A percentile compares a stretch with the other conserved stretches of the same genome.
phyloP scores from a whole-genome alignment of 768 basidiomycete genomes.

The Russula brevipes region DNA sequence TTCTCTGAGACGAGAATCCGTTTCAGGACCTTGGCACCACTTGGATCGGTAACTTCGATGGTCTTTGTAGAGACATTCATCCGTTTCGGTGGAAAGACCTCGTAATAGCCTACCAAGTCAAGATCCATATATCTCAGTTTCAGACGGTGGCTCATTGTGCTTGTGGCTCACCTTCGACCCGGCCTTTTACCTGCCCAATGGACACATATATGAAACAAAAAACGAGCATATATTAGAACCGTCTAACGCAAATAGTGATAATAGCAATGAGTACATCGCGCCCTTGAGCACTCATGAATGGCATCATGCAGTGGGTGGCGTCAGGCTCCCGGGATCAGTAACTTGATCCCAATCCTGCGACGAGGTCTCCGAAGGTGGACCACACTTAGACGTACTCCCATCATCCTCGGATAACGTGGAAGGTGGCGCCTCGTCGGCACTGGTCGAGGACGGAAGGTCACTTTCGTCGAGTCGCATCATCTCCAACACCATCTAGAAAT shows the following conservation, averaged over 20 bases:
- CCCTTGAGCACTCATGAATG: constrained; percentile 15
- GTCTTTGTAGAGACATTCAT: constrained; percentile 61
- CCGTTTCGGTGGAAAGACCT: constrained; percentile 66
- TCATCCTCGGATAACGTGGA: constrained; percentile 43
- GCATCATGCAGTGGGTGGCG: constrained; percentile 39
- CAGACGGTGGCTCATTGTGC: constrained; percentile 23
- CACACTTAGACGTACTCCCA: constrained; percentile 52
- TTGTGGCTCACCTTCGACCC: constrained; percentile 67
- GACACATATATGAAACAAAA: constrained; percentile 31
- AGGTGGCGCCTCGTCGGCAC: constrained; percentile 31
- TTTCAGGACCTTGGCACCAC: constrained; percentile 39
- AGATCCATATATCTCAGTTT: constrained; percentile 38
- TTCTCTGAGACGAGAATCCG: constrained; percentile 50
- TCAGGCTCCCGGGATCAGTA: constrained; percentile 65
- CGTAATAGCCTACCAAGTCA: constrained; percentile 60
- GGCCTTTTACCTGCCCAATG: constrained; percentile 51
- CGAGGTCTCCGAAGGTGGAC: constrained; percentile 80
- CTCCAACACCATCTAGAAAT: constrained; percentile 62
- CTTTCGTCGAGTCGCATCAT: constrained; percentile 88
- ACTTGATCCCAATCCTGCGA: constrained; percentile 89
- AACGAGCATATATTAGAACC: constrained; percentile 51
- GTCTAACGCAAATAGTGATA: constrained; percentile 29
- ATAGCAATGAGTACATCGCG: constrained; percentile 20
- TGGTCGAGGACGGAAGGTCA: constrained; percentile 44
- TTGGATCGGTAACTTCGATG: constrained; percentile 29